These are phyloP conservation scores for Dioscorea zingiberensis DNA, from an alignment of 106 monocot species.

Conservation along the genomic window DNA sequence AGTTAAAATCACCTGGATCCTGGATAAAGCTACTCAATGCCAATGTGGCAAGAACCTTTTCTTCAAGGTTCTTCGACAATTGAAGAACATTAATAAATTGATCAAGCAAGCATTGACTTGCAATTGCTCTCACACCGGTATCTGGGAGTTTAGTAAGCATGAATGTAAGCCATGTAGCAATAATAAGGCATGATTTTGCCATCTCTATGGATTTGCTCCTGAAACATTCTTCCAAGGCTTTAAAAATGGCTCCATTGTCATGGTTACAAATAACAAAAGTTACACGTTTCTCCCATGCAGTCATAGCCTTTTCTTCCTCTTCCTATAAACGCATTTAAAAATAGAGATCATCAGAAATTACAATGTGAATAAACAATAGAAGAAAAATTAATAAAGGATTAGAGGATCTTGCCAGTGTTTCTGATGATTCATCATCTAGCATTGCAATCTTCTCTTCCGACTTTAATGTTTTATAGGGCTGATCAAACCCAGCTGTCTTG, in stretches of 20 bases:
- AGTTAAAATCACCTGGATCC: conserved; percentile 31
- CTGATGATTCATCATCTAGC: neutral
- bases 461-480: conserved; percentile 6
- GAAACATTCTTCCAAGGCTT: conserved; percentile 46
- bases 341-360: neutral
- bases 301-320: conserved; percentile 34
- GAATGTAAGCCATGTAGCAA: conserved; percentile 35
- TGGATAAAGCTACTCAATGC: conserved; percentile 34
- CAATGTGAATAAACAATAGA: neutral
- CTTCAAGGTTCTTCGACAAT: conserved; percentile 36
- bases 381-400: neutral
- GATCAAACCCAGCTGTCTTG: conserved; percentile 40
- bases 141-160: conserved; percentile 44
- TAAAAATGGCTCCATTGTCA: conserved; percentile 51
- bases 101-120: conserved; percentile 31
- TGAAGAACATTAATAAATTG: conserved; percentile 35
- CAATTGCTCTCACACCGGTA: conserved; percentile 33
- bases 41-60: conserved; percentile 35
- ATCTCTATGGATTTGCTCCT: conserved; percentile 41
- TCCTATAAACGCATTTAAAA: conserved; percentile 24
- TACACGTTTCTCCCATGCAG: conserved; percentile 41
- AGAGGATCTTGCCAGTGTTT: conserved; percentile 1
- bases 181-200: conserved; percentile 40
- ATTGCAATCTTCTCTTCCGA: conserved; percentile 19
- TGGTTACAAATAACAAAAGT: conserved; percentile 53